phyloP scores from a whole-genome alignment of 495 filamentous ascomycete genomes.

The Neurospora terricola region DNA sequence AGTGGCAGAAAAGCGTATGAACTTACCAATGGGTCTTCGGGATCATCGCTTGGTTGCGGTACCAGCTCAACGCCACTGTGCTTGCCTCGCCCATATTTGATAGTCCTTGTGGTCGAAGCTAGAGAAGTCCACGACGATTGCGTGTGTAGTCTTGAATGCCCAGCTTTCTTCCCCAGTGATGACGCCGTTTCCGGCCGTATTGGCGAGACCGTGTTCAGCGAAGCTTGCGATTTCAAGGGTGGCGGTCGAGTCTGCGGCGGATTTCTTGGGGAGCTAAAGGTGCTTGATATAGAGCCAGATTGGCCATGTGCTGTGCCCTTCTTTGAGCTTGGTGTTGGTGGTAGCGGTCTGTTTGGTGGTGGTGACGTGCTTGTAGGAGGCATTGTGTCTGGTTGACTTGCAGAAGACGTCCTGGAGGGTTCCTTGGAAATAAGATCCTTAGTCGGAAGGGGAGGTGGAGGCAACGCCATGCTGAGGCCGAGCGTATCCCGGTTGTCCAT shows the following conservation, averaged over 20 bases:
- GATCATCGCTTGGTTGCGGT: conserved; percentile 39
- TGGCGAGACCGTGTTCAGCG: conserved; percentile 18
- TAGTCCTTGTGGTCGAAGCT: conserved; percentile 22
- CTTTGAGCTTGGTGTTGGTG: conserved; percentile 16
- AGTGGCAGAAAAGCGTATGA: background rate
- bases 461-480: conserved; percentile 9
- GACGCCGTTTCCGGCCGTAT: conserved; percentile 19
- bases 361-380: conserved; percentile 6
- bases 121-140: conserved; percentile 27
- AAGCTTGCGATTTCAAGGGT: conserved; percentile 11
- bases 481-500: conserved; percentile 3
- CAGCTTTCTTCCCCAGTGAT: conserved; percentile 5
- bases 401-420: background rate
- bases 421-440: conserved; percentile 10
- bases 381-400: background rate
- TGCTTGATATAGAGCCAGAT: conserved; percentile 4
- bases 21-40: conserved; percentile 38
- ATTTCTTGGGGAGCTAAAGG: conserved; percentile 2
- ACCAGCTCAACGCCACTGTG: conserved; percentile 33
- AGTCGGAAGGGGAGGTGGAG: conserved; percentile 17
- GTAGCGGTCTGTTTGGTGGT: conserved; percentile 21
- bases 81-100: conserved; percentile 39
- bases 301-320: background rate
- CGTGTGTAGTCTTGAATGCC: conserved; percentile 22
- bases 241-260: conserved; percentile 15